Conservation (phyloP, 1,284 basidiomycete genomes). For the Earliella scabrosa region DNA sequence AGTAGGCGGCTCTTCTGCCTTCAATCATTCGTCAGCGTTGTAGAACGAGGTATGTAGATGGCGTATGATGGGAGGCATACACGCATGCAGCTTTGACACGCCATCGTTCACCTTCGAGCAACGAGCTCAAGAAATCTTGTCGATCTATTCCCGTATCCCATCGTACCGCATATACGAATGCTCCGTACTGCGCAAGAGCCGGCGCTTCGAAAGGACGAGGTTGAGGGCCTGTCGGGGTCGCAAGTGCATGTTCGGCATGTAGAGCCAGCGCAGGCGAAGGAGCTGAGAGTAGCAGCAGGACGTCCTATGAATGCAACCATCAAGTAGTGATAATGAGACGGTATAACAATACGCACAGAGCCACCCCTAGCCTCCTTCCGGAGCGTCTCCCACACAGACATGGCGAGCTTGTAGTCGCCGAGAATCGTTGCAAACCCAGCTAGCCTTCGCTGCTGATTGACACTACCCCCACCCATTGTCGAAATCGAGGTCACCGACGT, state of each 20-base stretch:
- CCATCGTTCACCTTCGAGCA: constrained; percentile 79
- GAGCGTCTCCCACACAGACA: constrained; percentile 84
- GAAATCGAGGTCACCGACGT: constrained; percentile 32
- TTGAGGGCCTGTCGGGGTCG: constrained; percentile 23
- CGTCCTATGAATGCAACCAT: constrained; percentile 52
- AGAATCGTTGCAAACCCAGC: constrained; percentile 96
- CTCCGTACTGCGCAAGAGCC: constrained; percentile 64
- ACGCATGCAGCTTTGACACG: constrained; percentile 82
- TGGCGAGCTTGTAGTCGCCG: constrained; percentile 88
- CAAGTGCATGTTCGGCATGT: constrained; percentile 65
- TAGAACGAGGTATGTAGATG: too few species aligned
- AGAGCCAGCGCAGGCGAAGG: constrained; percentile 63
- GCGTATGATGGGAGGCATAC: too few species aligned
- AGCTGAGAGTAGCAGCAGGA: constrained; percentile 69
- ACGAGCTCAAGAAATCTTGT: constrained; percentile 57
- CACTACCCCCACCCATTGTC: constrained; percentile 37
- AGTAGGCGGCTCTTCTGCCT: constrained; percentile 86
- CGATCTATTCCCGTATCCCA: constrained; percentile 72
- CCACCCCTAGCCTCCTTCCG: constrained; percentile 82
- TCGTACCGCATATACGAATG: constrained; percentile 67
- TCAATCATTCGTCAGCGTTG: constrained; percentile 34
- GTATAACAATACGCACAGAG: too few species aligned
- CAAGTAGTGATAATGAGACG: too few species aligned
- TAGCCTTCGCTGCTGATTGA: constrained; percentile 80
- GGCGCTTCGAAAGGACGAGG: constrained; percentile 50